These are phyloP conservation scores for Blechomonas ayalai DNA, from an alignment of 208 protist genomes.

Conservation along the genomic window DNA sequence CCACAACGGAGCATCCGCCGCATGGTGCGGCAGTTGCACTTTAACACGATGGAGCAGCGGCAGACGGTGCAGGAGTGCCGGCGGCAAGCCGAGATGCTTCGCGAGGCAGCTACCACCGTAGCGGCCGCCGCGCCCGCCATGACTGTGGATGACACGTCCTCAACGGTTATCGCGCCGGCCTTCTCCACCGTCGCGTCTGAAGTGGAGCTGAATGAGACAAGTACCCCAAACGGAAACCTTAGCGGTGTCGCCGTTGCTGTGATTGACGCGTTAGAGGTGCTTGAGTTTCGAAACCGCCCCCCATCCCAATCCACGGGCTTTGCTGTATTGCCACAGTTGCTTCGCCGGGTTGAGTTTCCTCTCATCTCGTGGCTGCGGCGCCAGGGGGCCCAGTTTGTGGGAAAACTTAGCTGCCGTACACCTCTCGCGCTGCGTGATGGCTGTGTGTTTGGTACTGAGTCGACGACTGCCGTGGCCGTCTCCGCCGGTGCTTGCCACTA, in stretches of 20 bases:
- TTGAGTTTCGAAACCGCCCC: slow-evolving; percentile 60
- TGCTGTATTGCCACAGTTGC: too few relatives aligned
- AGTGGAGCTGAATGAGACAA: slow-evolving; percentile 34
- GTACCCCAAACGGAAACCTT: slow-evolving; percentile 44
- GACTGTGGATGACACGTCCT: background rate
- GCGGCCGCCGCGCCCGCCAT: background rate
- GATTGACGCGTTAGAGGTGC: slow-evolving; percentile 63
- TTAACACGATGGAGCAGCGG: slow-evolving; percentile 41
- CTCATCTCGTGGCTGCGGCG: slow-evolving; percentile 77
- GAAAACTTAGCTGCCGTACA: slow-evolving; percentile 62
- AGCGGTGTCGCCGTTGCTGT: slow-evolving; percentile 78
- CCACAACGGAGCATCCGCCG: slow-evolving; percentile 30
- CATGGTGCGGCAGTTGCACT: slow-evolving; percentile 45
- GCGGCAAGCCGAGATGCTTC: slow-evolving; percentile 44
- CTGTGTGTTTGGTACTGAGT: slow-evolving; percentile 39
- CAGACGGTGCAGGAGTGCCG: slow-evolving; percentile 47
- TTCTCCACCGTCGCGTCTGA: slow-evolving; percentile 60
- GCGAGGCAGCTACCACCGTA: slow-evolving; percentile 23
- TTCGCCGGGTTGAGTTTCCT: slow-evolving; percentile 50
- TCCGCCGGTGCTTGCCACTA: slow-evolving; percentile 61
- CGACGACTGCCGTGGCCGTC: slow-evolving; percentile 42
- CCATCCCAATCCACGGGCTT: slow-evolving; percentile 46
- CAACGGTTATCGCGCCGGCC: background rate
- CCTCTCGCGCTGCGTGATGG: slow-evolving; percentile 65
- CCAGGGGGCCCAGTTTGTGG: slow-evolving; percentile 68